Percentiles rank a stretch among this genome's conserved stretches.
Evolutionary conservation across 257 asterid species (phyloP).

Genomic region (Cynanchum wilfordii): DNA sequence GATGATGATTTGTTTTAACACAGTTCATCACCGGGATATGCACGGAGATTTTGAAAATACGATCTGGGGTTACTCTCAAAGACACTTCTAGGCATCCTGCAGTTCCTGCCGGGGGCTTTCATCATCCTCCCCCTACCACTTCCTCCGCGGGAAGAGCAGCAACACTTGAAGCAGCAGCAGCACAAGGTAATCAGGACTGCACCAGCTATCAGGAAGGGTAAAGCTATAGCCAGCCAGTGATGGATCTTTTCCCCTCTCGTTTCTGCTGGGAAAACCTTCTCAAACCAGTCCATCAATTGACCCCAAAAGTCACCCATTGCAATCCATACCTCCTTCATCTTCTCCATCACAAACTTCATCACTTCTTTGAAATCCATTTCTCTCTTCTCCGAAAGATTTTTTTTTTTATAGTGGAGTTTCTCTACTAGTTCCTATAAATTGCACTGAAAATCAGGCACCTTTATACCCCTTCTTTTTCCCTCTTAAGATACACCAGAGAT

Average conservation of each 20-base stretch:
- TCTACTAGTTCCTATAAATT: background rate
- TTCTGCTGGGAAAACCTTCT: constrained; percentile 19
- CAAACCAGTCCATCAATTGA: constrained; percentile 8
- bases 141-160: background rate
- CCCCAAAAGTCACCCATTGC: constrained; percentile 11
- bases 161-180: constrained; percentile 10
- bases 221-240: constrained; percentile 5
- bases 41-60: constrained; percentile 17
- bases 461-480: too few species aligned
- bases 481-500: too few species aligned
- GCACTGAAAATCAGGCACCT: background rate
- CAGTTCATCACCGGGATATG: constrained; percentile 5
- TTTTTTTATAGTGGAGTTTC: background rate
- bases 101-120: constrained; percentile 29
- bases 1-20: background rate
- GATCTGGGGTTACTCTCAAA: constrained; percentile 22
- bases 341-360: constrained; percentile 9
- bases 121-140: constrained; percentile 11
- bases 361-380: constrained; percentile 8
- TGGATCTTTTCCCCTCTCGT: constrained; percentile 29
- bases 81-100: background rate
- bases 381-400: background rate
- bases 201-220: background rate
- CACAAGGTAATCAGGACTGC: background rate
- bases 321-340: constrained; percentile 19